A percentile compares a stretch with the other conserved stretches of the same genome.
Conservation (phyloP, 2,329 filamentous ascomycete genomes). For the Ceratocystis cubensis region DNA sequence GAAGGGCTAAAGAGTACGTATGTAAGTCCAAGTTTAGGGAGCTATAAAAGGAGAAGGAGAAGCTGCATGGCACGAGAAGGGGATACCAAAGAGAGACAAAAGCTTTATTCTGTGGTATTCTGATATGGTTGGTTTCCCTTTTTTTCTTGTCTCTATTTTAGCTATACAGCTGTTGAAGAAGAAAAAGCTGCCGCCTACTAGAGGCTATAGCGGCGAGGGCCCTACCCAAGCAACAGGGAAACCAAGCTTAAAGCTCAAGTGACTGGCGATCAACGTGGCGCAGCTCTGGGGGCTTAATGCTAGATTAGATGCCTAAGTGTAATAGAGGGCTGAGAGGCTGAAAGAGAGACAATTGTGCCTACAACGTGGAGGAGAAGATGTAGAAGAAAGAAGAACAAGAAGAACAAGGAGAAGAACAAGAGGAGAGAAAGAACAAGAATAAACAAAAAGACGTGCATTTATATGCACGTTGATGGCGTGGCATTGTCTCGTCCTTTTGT, state of each 20-base stretch:
- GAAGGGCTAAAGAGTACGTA: not conserved
- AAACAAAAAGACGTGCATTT: not conserved
- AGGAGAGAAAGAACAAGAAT: not conserved
- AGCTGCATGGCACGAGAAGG: not conserved
- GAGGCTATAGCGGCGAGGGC: not conserved
- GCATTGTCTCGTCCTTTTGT: not conserved
- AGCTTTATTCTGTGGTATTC: no score
- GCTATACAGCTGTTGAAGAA: not conserved
- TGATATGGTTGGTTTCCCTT: not conserved
- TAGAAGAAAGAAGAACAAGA: not conserved
- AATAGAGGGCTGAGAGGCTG: no score
- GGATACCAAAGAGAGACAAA: not conserved
- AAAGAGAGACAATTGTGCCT: not conserved
- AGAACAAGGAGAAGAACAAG: not conserved
- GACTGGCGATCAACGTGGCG: conserved; percentile 9
- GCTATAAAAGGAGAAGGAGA: not conserved
- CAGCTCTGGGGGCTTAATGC: not conserved
- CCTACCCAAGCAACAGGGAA: not conserved
- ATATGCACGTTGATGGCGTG: no score
- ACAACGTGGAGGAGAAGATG: not conserved
- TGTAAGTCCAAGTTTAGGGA: not conserved
- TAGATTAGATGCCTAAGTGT: not conserved
- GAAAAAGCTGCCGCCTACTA: not conserved
- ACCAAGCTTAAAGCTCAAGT: not conserved
- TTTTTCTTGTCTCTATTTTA: not conserved